phyloP scores from a whole-genome alignment of 2,329 filamentous ascomycete genomes.

The Metarhizium brunneum region DNA sequence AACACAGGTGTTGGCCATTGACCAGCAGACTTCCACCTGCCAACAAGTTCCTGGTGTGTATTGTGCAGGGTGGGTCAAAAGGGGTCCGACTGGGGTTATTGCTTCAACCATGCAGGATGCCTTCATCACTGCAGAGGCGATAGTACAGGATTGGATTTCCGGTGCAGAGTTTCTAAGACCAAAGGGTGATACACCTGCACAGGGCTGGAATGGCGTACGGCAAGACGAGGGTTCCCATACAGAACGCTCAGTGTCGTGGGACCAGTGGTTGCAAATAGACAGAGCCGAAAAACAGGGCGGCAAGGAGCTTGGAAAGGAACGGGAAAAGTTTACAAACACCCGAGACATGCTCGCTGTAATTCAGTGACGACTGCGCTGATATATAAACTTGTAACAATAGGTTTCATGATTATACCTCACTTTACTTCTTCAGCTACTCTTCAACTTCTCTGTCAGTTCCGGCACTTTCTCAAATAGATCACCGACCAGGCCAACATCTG shows the following conservation, averaged over 20 bases:
- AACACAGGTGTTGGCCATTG: slow-evolving; percentile 18
- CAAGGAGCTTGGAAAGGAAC: slow-evolving; percentile 57
- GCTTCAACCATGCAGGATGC: slow-evolving; percentile 94
- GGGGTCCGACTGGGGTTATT: slow-evolving; percentile 90
- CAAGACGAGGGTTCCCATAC: slow-evolving; percentile 44
- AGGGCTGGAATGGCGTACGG: slow-evolving; percentile 72
- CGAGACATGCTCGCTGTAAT: slow-evolving; percentile 49
- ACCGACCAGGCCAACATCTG: slow-evolving; percentile 89
- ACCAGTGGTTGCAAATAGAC: slow-evolving; percentile 80
- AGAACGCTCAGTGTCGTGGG: slow-evolving; percentile 64
- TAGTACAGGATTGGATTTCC: slow-evolving; percentile 64
- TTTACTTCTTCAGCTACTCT: slow-evolving; percentile 33
- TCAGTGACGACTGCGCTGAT: slow-evolving; percentile 17
- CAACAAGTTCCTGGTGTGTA: slow-evolving; percentile 62
- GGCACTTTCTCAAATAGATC: slow-evolving; percentile 95
- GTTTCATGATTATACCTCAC: neutral
- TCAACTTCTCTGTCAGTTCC: slow-evolving; percentile 91
- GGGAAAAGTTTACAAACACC: slow-evolving; percentile 58
- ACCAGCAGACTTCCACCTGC: slow-evolving; percentile 21
- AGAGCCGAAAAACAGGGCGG: slow-evolving; percentile 63
- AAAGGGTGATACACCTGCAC: slow-evolving; percentile 2
- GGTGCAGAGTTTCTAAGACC: slow-evolving; percentile 29
- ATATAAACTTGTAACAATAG: neutral
- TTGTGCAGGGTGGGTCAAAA: slow-evolving; percentile 93
- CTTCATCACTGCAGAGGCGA: slow-evolving; percentile 77